Evolutionary conservation across 805 yeast species (phyloP).

Genomic region (Blastobotrys terrestris): DNA sequence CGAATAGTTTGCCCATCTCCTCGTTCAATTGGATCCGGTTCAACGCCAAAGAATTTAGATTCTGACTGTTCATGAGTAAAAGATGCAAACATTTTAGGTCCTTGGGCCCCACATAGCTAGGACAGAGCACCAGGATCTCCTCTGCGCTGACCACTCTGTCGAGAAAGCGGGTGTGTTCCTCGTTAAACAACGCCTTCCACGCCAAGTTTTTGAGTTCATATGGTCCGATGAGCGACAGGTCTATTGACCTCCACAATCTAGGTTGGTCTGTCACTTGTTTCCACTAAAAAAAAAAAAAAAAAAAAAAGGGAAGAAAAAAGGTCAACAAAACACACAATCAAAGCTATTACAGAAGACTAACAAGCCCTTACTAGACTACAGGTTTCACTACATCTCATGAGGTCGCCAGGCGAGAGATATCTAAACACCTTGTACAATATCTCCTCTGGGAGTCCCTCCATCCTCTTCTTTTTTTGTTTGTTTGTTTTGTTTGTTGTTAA

Average conservation of each 20-base stretch:
- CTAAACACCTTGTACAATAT: conserved; percentile 12
- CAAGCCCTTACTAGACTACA: conserved; percentile 1
- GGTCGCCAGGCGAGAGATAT: conserved; percentile 10
- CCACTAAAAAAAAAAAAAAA: conserved; percentile 7
- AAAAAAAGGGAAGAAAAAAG: too few relatives aligned
- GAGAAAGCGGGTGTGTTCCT: background rate
- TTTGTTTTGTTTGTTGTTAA: background rate
- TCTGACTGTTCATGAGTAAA: background rate
- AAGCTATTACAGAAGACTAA: too few relatives aligned
- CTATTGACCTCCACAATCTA: conserved; percentile 9
- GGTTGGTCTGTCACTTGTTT: conserved; percentile 7
- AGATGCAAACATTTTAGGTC: conserved; percentile 2
- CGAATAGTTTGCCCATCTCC: conserved; percentile 1
- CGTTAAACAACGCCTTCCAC: background rate
- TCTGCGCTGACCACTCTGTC: background rate
- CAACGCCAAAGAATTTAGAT: background rate
- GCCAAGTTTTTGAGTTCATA: conserved; percentile 4
- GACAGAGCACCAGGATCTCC: conserved; percentile 1
- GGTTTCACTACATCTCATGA: conserved; percentile 6
- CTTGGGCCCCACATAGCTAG: conserved; percentile 1
- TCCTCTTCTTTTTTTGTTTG: background rate
- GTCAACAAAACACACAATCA: too few relatives aligned
- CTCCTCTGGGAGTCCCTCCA: conserved; percentile 11
- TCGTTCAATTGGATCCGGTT: conserved; percentile 4
- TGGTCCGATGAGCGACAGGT: conserved; percentile 5